phyloP scores from a whole-genome alignment of 495 filamentous ascomycete species.

The Hyphodiscus hymeniophilus region DNA sequence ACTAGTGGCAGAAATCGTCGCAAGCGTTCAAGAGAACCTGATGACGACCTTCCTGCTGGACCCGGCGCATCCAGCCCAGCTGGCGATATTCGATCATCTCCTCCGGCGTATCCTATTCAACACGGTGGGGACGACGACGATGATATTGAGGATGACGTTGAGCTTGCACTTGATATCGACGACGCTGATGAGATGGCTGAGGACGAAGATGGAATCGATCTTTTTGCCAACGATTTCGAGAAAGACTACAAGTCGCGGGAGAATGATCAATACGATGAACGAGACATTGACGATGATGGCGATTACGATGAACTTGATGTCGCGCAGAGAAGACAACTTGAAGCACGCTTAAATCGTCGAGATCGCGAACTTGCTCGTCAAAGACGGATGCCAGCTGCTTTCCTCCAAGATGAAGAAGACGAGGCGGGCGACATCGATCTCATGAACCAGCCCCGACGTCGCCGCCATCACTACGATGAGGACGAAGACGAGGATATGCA shows the following conservation, averaged over 20 bases:
- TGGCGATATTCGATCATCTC: conserved; percentile 36
- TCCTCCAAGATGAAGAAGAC: conserved; percentile 83
- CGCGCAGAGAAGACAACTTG: conserved; percentile 65
- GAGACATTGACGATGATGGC: conserved; percentile 72
- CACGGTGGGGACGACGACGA: conserved; percentile 58
- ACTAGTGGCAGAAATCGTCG: conserved; percentile 47
- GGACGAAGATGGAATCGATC: conserved; percentile 87
- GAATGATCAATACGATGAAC: conserved; percentile 58
- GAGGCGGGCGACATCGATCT: conserved; percentile 68
- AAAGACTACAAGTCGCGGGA: conserved; percentile 63
- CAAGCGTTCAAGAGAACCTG: conserved; percentile 75
- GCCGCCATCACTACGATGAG: conserved; percentile 85
- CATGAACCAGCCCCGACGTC: conserved; percentile 68
- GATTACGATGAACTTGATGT: conserved; percentile 68
- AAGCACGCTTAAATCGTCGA: conserved; percentile 72
- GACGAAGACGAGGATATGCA: conserved; percentile 87
- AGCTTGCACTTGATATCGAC: conserved; percentile 74
- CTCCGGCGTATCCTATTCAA: conserved; percentile 43
- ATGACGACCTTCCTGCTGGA: conserved; percentile 57
- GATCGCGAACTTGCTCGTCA: conserved; percentile 71
- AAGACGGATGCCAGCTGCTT: conserved; percentile 72
- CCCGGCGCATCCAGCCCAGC: conserved; percentile 65
- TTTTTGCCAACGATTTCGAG: conserved; percentile 87
- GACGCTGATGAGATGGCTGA: conserved; percentile 95
- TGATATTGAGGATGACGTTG: conserved; percentile 64